phyloP scores from a whole-genome alignment of 805 yeast genomes.

The Yarrowia bubula region DNA sequence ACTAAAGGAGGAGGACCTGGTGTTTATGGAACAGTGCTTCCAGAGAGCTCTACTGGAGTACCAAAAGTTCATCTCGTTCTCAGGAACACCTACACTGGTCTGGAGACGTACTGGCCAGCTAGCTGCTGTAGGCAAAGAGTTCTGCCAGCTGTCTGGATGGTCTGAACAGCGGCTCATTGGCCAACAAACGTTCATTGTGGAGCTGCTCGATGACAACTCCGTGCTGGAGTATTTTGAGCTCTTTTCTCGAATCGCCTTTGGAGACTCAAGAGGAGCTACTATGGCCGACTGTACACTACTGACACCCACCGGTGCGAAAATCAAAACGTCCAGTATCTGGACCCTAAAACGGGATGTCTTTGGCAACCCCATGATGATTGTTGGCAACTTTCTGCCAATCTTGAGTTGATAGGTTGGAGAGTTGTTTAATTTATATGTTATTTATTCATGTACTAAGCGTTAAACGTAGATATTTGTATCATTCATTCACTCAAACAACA shows the following conservation, averaged over 20 bases:
- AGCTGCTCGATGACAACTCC: constrained; percentile 80
- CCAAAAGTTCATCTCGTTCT: constrained; percentile 74
- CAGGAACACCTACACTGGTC: constrained; percentile 92
- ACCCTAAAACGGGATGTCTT: constrained; percentile 92
- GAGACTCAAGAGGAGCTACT: constrained; percentile 84
- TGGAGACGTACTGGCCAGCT: constrained; percentile 97
- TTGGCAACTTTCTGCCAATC: constrained; percentile 89
- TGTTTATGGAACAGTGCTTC: constrained; percentile 94
- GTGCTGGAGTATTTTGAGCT: constrained; percentile 85
- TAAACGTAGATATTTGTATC: no score
- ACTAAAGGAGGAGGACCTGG: constrained; percentile 83
- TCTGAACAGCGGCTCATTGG: constrained; percentile 59
- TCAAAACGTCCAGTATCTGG: constrained; percentile 84
- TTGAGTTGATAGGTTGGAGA: constrained; percentile 26
- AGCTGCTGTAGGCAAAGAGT: constrained; percentile 93
- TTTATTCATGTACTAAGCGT: no score
- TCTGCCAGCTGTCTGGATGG: constrained; percentile 91
- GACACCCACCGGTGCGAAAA: constrained; percentile 42
- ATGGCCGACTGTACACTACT: constrained; percentile 81
- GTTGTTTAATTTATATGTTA: background rate
- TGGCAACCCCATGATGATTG: constrained; percentile 95
- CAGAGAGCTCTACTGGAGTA: constrained; percentile 89
- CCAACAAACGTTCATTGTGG: constrained; percentile 44
- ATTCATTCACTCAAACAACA: no score
- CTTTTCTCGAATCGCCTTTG: constrained; percentile 82